phyloP scores from a whole-genome alignment of 78 protist genomes.

The Salpingoeca rosetta region DNA sequence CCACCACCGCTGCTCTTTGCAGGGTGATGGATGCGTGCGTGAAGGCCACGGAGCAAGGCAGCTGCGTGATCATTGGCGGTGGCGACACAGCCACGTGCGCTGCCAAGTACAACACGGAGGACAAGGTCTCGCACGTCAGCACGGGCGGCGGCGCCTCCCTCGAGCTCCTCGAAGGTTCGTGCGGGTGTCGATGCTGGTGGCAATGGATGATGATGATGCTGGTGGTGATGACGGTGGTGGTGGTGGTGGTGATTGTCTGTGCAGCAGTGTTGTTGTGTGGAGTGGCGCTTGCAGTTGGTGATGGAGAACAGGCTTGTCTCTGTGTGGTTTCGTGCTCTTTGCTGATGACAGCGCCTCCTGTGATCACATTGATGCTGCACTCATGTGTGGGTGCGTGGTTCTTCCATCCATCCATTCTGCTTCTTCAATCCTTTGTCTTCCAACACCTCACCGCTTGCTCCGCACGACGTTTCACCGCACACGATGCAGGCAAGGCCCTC shows the following conservation, averaged over 20 bases:
- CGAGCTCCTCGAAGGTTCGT: conserved; percentile 77
- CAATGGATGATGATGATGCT: too few relatives aligned
- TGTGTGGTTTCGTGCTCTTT: neutral
- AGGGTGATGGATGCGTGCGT: conserved; percentile 63
- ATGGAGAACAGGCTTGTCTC: neutral
- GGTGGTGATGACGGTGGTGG: too few relatives aligned
- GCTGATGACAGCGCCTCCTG: neutral
- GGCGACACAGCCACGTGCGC: conserved; percentile 97
- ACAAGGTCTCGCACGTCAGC: conserved; percentile 78
- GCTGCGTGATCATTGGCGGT: conserved; percentile 89
- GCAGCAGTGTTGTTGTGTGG: too few relatives aligned
- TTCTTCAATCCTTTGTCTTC: too few relatives aligned
- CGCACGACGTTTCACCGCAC: too few relatives aligned
- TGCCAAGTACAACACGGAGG: conserved; percentile 61
- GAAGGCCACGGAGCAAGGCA: conserved; percentile 69
- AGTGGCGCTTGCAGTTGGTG: neutral
- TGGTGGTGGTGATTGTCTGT: too few relatives aligned
- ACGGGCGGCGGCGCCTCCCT: conserved; percentile 99
- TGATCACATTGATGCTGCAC: neutral
- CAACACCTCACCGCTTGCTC: neutral
- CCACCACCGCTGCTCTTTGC: too few relatives aligned
- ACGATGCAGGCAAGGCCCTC: neutral
- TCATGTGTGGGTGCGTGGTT: neutral
- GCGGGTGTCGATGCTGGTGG: too few relatives aligned
- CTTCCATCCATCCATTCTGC: neutral